Conservation (phyloP, 2,329 filamentous ascomycete genomes). For the Microcyclospora pomicola region DNA sequence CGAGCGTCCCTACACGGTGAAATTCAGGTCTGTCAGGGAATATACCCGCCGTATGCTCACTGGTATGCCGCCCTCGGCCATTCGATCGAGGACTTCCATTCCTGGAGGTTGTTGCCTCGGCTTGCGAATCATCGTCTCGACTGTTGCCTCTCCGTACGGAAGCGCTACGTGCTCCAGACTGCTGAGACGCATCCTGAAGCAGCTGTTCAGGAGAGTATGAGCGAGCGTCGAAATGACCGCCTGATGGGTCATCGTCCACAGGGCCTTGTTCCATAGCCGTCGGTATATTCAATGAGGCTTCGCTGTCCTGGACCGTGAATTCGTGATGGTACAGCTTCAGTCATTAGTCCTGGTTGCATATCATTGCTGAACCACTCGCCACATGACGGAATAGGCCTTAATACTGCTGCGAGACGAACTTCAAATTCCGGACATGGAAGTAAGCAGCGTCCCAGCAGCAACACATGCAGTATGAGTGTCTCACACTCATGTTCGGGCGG, state of each 20-base stretch:
- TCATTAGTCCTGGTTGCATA: no score
- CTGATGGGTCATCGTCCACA: constrained; percentile 17
- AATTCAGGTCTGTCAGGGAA: constrained; percentile 13
- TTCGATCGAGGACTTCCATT: neutral
- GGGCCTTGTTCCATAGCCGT: constrained; percentile 17
- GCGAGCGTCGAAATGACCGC: constrained; percentile 13
- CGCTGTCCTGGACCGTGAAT: neutral
- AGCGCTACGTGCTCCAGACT: constrained; percentile 2
- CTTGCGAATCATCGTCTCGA: neutral
- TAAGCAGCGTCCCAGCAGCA: no score
- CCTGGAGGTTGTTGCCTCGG: neutral
- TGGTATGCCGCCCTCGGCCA: constrained; percentile 4
- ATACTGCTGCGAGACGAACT: no score
- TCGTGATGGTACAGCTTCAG: neutral
- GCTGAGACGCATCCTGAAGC: constrained; percentile 1
- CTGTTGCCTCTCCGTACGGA: constrained; percentile 1
- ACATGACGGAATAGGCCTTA: no score
- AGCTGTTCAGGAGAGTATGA: constrained; percentile 9
- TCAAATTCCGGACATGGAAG: no score
- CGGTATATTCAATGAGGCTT: neutral
- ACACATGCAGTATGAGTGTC: no score
- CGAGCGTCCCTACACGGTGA: constrained; percentile 15
- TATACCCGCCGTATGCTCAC: constrained; percentile 5
- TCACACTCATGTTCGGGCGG: no score
- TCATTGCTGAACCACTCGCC: no score